A percentile compares a stretch with the other conserved stretches of the same genome.
phyloP scores from a whole-genome alignment of 1,284 basidiomycete species.

The Bondarzewia mesenterica region DNA sequence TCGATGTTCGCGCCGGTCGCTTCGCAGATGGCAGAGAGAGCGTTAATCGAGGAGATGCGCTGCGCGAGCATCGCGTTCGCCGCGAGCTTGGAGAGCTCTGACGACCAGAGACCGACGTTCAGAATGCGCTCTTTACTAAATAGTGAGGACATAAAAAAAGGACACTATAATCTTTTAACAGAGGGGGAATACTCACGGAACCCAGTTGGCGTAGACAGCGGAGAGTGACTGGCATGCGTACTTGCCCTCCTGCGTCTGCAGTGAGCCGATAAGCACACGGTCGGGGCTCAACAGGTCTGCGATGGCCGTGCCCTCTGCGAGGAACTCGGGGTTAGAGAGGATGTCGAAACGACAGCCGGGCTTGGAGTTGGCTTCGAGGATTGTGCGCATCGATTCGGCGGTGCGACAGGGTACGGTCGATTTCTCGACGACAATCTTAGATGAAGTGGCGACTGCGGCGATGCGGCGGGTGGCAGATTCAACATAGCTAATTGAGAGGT shows the following conservation, averaged over 20 bases:
- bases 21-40: constrained; percentile 97
- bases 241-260: constrained; percentile 81
- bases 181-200: constrained; percentile 52
- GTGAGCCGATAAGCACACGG: constrained; percentile 94
- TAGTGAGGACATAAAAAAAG: constrained; percentile 7
- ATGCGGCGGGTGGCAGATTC: constrained; percentile 95
- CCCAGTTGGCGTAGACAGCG: constrained; percentile 93
- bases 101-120: constrained; percentile 97
- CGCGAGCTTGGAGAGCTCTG: constrained; percentile 96
- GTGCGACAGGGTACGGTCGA: constrained; percentile 98
- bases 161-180: background rate
- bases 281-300: constrained; percentile 83
- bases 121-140: constrained; percentile 70
- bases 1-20: constrained; percentile 99
- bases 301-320: constrained; percentile 97
- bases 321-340: constrained; percentile 98
- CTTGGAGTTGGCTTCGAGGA: constrained; percentile 96
- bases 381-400: constrained; percentile 97
- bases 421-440: constrained; percentile 99
- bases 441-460: constrained; percentile 81
- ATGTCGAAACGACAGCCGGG: constrained; percentile 92
- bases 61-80: constrained; percentile 99
- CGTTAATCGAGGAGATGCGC: constrained; percentile 97
- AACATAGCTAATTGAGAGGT: constrained; percentile 94
- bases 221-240: constrained; percentile 73